A percentile compares a stretch with the other conserved stretches of the same genome.
Evolutionary conservation across 176 grass and related monocot species (phyloP).

Genomic region (Avena atlantica): DNA sequence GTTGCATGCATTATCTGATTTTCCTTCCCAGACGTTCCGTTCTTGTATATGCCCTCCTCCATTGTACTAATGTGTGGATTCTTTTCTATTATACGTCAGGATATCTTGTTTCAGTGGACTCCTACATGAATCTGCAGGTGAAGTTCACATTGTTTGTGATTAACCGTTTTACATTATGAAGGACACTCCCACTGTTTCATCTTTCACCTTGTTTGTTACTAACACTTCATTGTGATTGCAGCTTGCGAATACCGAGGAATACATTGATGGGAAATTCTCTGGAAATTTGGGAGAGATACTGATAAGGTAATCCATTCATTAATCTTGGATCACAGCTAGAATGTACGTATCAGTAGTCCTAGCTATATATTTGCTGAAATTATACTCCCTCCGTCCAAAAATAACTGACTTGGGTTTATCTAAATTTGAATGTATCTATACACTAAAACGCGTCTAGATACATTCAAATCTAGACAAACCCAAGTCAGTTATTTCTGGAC

Average conservation of each 20-base stretch:
- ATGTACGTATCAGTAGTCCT: not conserved
- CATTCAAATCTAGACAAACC: too few relatives aligned
- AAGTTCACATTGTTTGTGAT: conserved; percentile 22
- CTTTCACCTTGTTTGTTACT: not conserved
- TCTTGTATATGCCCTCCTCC: not conserved
- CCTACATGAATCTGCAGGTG: conserved; percentile 94
- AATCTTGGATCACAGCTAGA: not conserved
- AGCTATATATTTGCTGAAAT: not conserved
- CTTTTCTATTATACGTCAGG: conserved; percentile 42
- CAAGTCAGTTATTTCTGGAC: too few relatives aligned
- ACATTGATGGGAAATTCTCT: conserved; percentile 77
- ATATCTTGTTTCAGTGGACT: conserved; percentile 90
- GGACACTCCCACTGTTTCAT: not conserved
- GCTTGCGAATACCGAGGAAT: conserved; percentile 85
- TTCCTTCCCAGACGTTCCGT: conserved; percentile 21
- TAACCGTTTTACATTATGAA: not conserved
- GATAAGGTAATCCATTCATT: conserved; percentile 60
- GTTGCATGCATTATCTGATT: not conserved
- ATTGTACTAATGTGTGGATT: not conserved
- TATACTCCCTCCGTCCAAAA: not conserved
- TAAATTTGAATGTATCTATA: too few relatives aligned
- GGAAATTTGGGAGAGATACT: conserved; percentile 87
- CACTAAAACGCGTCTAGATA: too few relatives aligned
- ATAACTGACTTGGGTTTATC: too few relatives aligned
- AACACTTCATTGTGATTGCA: conserved; percentile 23